Evolutionary conservation across 2,329 filamentous ascomycete genomes (phyloP).

Genomic region (Sclerotinia glacialis): DNA sequence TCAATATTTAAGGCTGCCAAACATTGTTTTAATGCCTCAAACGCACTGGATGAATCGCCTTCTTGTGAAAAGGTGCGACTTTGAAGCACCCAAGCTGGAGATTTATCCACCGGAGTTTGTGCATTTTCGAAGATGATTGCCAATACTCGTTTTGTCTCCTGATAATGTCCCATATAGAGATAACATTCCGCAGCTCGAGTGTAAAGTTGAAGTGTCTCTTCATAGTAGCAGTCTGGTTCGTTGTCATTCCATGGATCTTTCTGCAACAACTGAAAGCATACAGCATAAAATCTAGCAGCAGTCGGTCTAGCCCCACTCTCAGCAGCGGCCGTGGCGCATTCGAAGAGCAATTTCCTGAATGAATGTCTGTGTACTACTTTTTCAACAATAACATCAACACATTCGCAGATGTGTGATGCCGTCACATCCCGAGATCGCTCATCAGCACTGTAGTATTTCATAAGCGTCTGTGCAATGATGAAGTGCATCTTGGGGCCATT

Average conservation of each 20-base stretch:
- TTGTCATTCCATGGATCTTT: conserved; percentile 71
- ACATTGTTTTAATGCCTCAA: conserved; percentile 68
- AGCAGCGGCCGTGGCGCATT: conserved; percentile 73
- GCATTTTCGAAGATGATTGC: conserved; percentile 67
- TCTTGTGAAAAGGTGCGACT: conserved; percentile 74
- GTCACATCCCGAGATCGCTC: conserved; percentile 66
- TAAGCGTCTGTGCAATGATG: conserved; percentile 76
- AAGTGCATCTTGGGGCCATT: conserved; percentile 83
- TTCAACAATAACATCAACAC: conserved; percentile 69
- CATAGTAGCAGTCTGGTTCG: conserved; percentile 71
- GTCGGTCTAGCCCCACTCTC: conserved; percentile 82
- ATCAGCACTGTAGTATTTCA: conserved; percentile 65
- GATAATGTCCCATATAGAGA: conserved; percentile 71
- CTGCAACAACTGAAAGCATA: conserved; percentile 76
- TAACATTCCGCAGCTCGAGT: conserved; percentile 80
- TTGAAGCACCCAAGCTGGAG: conserved; percentile 78
- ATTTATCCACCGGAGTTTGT: conserved; percentile 72
- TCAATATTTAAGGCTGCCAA: conserved; percentile 66
- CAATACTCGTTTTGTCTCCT: conserved; percentile 66
- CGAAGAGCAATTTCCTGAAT: conserved; percentile 69
- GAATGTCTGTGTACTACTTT: conserved; percentile 58
- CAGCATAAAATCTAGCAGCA: conserved; percentile 76
- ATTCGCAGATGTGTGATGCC: conserved; percentile 77
- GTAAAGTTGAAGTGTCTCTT: conserved; percentile 79
- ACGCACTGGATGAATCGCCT: conserved; percentile 67